phyloP scores from a whole-genome alignment of 2,329 filamentous ascomycete species.

The Ceratocystis ficicola region DNA sequence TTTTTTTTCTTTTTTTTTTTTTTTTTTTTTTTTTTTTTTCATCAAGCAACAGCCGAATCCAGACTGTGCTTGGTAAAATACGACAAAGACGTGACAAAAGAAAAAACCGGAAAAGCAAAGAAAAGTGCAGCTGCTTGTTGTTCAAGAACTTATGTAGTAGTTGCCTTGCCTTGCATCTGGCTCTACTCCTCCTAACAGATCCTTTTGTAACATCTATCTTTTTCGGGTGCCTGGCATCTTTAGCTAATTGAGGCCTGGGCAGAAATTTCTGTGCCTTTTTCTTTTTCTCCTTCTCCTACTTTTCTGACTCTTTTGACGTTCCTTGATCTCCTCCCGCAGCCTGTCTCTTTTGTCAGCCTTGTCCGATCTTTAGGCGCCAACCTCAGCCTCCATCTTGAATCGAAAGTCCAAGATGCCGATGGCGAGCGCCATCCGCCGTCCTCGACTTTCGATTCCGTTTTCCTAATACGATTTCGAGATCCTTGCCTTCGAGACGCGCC shows the following conservation, averaged over 20 bases:
- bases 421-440: constrained; percentile 21
- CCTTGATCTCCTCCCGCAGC: background rate
- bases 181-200: constrained; percentile 1
- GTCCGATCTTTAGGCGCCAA: background rate
- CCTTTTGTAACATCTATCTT: constrained; percentile 9
- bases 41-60: constrained; percentile 2
- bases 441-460: constrained; percentile 19
- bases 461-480: constrained; percentile 15
- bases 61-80: constrained; percentile 4
- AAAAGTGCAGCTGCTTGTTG: constrained; percentile 1
- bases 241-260: background rate
- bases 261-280: constrained; percentile 4
- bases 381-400: constrained; percentile 13
- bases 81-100: background rate
- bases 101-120: background rate
- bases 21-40: background rate
- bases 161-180: constrained; percentile 7
- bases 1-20: background rate
- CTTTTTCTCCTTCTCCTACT: constrained; percentile 11
- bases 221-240: background rate
- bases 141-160: background rate
- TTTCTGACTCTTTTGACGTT: background rate
- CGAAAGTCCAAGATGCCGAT: constrained; percentile 20
- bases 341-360: background rate
- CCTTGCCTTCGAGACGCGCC: constrained; percentile 9